phyloP scores from a whole-genome alignment of 257 asterid genomes.

The Primulina eburnea region DNA sequence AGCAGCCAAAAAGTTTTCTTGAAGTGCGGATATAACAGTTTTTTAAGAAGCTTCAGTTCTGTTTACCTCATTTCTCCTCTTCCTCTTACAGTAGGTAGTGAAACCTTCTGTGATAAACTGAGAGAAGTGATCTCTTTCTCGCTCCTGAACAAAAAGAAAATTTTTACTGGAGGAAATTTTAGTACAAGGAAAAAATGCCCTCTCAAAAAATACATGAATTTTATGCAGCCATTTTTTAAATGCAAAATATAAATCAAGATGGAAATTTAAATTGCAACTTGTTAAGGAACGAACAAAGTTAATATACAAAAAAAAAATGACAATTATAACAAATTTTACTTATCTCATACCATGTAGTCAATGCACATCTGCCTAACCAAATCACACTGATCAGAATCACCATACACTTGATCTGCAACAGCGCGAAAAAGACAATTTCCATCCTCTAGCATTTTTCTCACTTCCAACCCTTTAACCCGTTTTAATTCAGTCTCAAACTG shows the following conservation, averaged over 20 bases:
- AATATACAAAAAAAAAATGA: neutral
- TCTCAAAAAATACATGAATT: neutral
- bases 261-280: neutral
- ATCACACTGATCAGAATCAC: conserved; percentile 84
- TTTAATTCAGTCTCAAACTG: conserved; percentile 86
- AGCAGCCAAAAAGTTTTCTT: neutral
- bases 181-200: neutral
- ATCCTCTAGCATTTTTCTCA: conserved; percentile 89
- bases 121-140: conserved; percentile 92
- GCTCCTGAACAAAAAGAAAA: conserved; percentile 55
- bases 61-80: conserved; percentile 87
- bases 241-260: neutral
- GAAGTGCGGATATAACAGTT: neutral
- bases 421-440: conserved; percentile 99
- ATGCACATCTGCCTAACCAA: conserved; percentile 98
- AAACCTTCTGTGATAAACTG: conserved; percentile 98
- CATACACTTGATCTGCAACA: conserved; percentile 99
- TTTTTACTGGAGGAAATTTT: neutral
- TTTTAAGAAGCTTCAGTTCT: neutral
- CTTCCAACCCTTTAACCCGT: conserved; percentile 86
- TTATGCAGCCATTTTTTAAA: neutral
- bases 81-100: conserved; percentile 96
- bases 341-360: conserved; percentile 81
- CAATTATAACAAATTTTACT: neutral
- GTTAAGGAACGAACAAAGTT: neutral